Evolutionary conservation across 2,329 filamentous ascomycete species (phyloP), one percentile per base, ranked within the genome.

Genomic region (Amauroascus verrucosus): DNA sequence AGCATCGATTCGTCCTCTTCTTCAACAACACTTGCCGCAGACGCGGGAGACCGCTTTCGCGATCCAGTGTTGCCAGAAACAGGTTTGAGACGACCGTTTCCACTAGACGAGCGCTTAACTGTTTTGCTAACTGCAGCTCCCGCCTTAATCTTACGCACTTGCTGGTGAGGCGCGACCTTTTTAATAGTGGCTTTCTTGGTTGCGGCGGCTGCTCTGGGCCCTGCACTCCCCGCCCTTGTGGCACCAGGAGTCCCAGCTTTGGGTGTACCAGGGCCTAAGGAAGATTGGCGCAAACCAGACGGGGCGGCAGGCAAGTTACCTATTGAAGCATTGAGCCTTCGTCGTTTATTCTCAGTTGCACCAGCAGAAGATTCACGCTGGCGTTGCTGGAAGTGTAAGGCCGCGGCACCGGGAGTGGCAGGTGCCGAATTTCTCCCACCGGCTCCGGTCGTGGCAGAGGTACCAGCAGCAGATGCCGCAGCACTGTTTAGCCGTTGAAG

Each of bases 181-280:
- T 78, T 80, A 11, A 74, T 75, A 24, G 69, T 55, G 1, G 72
- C 69, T 56, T 76, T 73, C 60, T 76, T 76, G 26, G 63, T 63
- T 2, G 62, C 62, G 22, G 64, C 61, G 58, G 65, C 62, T 56
- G 67, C 56, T 35, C 72, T 72, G 8, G 81, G 80, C 11, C 79
- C 79, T 2, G 74, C 77, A 57, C 80, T 83, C 41, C 79, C 79
- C 1, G 79, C 78, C n/a, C 81, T 79, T 37, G 65, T 63, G 66
- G 77, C 64, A 0, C 61, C 66, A 3, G 73, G 72, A 0, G 80
- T 82, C 2, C 75, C 75, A 0, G 77, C 72, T 61, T 83, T 83
- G 3, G 81, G 81, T 1, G 81, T 84, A n/a, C 79, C 79, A 16
- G 79, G 81, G 0, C 80, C 81, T 11, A 81, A 68, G 0, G 80